Evolutionary conservation across 495 filamentous ascomycete species (phyloP).

Genomic region (Annulohypoxylon nitens): DNA sequence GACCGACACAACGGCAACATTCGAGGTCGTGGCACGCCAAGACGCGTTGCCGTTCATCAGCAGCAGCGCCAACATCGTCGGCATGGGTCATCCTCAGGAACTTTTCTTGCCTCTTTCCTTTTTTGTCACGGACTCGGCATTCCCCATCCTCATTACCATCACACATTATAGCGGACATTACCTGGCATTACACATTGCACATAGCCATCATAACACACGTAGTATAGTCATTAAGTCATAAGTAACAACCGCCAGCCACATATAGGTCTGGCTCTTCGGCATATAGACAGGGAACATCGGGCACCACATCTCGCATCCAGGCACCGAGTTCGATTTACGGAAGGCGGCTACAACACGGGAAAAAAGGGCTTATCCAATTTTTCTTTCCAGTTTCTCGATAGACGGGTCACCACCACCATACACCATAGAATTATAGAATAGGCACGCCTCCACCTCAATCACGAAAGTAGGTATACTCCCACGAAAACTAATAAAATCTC

Average conservation of each 20-base stretch:
- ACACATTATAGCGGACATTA: too few relatives aligned
- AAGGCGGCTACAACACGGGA: slow-evolving; percentile 8
- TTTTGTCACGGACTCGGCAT: slow-evolving; percentile 17
- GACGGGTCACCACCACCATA: neutral
- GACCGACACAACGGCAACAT: slow-evolving; percentile 11
- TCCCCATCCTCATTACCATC: neutral
- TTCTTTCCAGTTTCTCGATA: slow-evolving; percentile 10
- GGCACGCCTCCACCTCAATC: neutral
- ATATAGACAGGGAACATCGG: slow-evolving; percentile 41
- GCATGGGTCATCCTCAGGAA: neutral
- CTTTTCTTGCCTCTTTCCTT: slow-evolving; percentile 1
- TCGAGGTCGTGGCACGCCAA: slow-evolving; percentile 35
- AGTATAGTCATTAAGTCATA: neutral
- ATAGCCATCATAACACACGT: neutral
- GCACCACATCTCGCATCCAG: slow-evolving; percentile 5
- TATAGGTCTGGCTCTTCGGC: slow-evolving; percentile 31
- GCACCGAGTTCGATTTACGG: neutral
- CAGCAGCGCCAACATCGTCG: neutral
- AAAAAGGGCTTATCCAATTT: neutral
- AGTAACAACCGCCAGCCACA: slow-evolving; percentile 6
- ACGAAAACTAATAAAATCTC: neutral
- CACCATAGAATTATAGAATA: too few relatives aligned
- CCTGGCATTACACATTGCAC: neutral
- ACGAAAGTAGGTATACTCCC: neutral
- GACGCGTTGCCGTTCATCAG: neutral